Percentiles rank a stretch among this genome's conserved stretches.
Evolutionary conservation across 2,329 filamentous ascomycete species (phyloP).

Genomic region (Penicillium occitanis): DNA sequence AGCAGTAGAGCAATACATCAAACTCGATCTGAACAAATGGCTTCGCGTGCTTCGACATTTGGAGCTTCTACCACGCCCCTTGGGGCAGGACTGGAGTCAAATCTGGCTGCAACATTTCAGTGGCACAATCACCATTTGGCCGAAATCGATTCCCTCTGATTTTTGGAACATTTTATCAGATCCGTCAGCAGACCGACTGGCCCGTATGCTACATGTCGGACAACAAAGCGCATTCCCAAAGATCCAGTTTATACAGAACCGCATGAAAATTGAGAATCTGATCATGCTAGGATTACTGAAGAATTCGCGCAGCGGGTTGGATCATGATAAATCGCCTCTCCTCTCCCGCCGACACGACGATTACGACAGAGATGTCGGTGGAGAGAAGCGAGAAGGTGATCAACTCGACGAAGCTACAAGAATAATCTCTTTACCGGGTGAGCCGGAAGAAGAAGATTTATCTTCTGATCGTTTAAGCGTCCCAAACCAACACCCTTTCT

Average conservation of each 20-base stretch:
- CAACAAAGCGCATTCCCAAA: conserved; percentile 89
- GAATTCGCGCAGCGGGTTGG: conserved; percentile 25
- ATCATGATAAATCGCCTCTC: conserved; percentile 27
- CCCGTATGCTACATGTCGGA: conserved; percentile 85
- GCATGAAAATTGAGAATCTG: conserved; percentile 76
- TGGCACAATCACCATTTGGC: conserved; percentile 96
- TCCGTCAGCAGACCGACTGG: conserved; percentile 71
- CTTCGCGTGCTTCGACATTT: conserved; percentile 90
- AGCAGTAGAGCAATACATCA: conserved; percentile 90
- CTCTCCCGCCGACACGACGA: conserved; percentile 30
- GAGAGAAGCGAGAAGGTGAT: conserved; percentile 7
- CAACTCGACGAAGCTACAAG: conserved; percentile 16
- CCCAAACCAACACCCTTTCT: neutral
- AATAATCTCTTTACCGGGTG: conserved; percentile 6
- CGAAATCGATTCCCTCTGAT: conserved; percentile 73
- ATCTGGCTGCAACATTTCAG: conserved; percentile 95
- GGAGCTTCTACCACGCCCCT: conserved; percentile 81
- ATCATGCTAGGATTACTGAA: conserved; percentile 57
- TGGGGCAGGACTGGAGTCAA: conserved; percentile 96
- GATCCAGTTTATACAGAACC: conserved; percentile 84
- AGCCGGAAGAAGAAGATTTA: neutral
- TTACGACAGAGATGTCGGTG: neutral
- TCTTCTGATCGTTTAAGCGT: neutral
- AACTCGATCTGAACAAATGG: conserved; percentile 97
- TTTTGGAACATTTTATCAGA: conserved; percentile 85